Conservation (phyloP, 306 rosid species). For the Gastrolobium villosum region DNA sequence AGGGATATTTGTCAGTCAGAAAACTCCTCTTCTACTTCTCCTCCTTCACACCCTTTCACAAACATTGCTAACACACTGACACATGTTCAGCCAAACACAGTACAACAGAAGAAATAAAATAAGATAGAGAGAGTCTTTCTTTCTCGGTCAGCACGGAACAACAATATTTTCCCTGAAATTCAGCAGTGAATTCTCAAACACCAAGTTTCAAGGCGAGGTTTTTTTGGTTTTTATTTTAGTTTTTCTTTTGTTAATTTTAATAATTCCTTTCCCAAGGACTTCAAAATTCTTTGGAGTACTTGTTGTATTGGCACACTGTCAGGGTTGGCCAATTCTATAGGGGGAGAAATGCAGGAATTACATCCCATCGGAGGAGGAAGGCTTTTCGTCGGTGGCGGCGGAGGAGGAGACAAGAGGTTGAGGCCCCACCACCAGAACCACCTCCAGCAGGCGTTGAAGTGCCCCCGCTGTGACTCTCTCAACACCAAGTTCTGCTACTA, state of each 20-base stretch:
- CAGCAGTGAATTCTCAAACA: background rate
- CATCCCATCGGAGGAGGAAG: constrained; percentile 60
- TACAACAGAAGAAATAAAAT: background rate
- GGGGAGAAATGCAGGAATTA: constrained; percentile 75
- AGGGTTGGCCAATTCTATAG: background rate
- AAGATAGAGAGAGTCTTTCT: background rate
- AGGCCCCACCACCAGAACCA: constrained; percentile 55
- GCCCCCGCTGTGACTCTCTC: constrained; percentile 87
- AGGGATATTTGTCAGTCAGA: constrained; percentile 43
- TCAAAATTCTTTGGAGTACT: background rate
- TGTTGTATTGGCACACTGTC: background rate
- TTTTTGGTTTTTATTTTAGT: background rate
- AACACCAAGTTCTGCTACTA: constrained; percentile 94
- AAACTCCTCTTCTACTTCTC: background rate
- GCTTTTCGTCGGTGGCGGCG: constrained; percentile 55
- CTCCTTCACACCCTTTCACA: constrained; percentile 23
- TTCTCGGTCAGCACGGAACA: background rate
- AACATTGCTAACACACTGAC: constrained; percentile 24
- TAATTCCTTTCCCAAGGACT: background rate
- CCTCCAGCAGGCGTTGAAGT: constrained; percentile 66
- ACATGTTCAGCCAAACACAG: background rate
- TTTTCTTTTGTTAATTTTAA: background rate
- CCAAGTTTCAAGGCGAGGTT: background rate
- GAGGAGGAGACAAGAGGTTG: constrained; percentile 63
- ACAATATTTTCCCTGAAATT: constrained; percentile 28